Percentiles rank a stretch among this genome's conserved stretches.
Evolutionary conservation across 2,329 filamentous ascomycete genomes (phyloP).

Genomic region (Chaetomiaceae sp.): DNA sequence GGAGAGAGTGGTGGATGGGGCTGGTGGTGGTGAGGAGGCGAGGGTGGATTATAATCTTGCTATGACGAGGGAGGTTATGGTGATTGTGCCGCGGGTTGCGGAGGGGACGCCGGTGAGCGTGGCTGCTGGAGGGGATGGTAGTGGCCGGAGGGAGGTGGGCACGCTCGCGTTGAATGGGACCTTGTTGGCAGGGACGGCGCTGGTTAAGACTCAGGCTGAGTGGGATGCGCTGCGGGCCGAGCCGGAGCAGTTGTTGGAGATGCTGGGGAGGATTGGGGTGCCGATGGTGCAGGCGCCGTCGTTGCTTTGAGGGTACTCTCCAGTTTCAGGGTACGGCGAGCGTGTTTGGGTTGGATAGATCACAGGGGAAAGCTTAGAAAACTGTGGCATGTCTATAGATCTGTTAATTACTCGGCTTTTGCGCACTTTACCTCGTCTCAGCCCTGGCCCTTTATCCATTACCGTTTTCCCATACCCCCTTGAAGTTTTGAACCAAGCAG

Average conservation of each 20-base stretch:
- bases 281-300: constrained; percentile 13
- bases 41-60: constrained; percentile 61
- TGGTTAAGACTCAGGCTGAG: constrained; percentile 55
- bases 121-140: constrained; percentile 21
- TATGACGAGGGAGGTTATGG: constrained; percentile 50
- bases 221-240: constrained; percentile 50
- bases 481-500: too few species aligned
- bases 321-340: too few species aligned
- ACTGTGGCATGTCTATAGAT: too few species aligned
- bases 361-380: too few species aligned
- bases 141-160: constrained; percentile 35
- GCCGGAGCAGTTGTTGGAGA: constrained; percentile 33
- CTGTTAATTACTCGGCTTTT: too few species aligned
- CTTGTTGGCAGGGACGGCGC: constrained; percentile 57
- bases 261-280: constrained; percentile 41
- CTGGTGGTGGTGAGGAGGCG: constrained; percentile 37
- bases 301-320: too few species aligned
- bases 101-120: constrained; percentile 40
- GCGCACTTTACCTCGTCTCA: too few species aligned
- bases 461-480: too few species aligned
- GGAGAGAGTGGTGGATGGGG: constrained; percentile 14
- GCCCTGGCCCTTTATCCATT: too few species aligned
- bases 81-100: constrained; percentile 48
- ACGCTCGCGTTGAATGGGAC: constrained; percentile 55
- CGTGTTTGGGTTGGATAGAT: too few species aligned